Evolutionary conservation across 768 basidiomycete genomes (phyloP), one percentile per base, ranked within the genome.

Genomic region (Hortiboletus flavorubellus): DNA sequence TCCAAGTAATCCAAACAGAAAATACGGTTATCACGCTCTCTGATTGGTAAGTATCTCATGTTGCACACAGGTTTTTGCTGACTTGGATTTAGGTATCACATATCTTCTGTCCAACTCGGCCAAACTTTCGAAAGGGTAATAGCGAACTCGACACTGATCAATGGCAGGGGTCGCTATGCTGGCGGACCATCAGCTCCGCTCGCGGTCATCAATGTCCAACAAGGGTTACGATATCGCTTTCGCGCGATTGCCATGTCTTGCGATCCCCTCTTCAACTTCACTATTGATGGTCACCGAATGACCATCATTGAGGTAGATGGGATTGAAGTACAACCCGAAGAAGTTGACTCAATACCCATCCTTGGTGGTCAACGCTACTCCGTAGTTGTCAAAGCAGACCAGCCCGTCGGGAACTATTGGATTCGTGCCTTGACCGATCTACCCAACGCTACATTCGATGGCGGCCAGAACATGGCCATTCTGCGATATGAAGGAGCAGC

Each of bases 381-480:
- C 1, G 49, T 55, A 12, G 69, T 81, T 8, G 59, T 80, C 12
- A 71, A 61, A n/a, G 77, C 80, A 15, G 69, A 79, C 56, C 72
- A 80, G 47, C 61, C 72, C 0, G 61, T 78, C 26, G 71, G 65
- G 8, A 84, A 82, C 63, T 84, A 84, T 64, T 85, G 80, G 80
- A 73, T 81, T 31, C 76, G 78, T 21, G 73, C 79, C 0, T 67
- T 39, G 69, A 38, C 14, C 21, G 18, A 30, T 45, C 3, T 78
- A 33, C 14, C 48, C 2, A 23, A 33, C 12, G 29, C 48, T 12
- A 7, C 53, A 5, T 54, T 54, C 5, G 35, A 49, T 44, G 48
- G 37, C 3, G 54, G 48, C 30, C 47, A 49, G 45, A 55, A 55
- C 34, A 7, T 40, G 42, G 54, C 54, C 2, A 55, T 55, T 10